phyloP scores from a whole-genome alignment of 108 stramenopile genomes.

The Craspedostauros australis region DNA sequence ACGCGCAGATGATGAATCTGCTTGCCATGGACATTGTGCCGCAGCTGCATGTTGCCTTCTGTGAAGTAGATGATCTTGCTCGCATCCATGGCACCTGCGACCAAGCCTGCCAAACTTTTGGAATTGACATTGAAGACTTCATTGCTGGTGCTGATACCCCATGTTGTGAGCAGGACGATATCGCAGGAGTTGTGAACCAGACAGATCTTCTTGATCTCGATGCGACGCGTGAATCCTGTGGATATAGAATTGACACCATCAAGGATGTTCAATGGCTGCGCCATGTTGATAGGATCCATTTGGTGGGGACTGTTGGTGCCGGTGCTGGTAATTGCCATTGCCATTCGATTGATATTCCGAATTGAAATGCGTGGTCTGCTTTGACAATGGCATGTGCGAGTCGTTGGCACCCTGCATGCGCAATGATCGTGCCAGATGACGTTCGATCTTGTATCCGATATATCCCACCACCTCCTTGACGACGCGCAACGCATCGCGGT shows the following conservation, averaged over 20 bases:
- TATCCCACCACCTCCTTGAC: slow-evolving; percentile 93
- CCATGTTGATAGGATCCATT: no score
- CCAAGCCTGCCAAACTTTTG: slow-evolving; percentile 70
- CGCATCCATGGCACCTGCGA: slow-evolving; percentile 74
- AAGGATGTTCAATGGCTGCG: slow-evolving; percentile 79
- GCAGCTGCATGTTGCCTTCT: slow-evolving; percentile 36
- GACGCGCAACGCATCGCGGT: slow-evolving; percentile 69
- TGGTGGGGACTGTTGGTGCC: no score
- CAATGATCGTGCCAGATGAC: slow-evolving; percentile 75
- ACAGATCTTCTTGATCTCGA: slow-evolving; percentile 83
- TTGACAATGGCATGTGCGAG: no score
- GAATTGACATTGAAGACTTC: slow-evolving; percentile 94
- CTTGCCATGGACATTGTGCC: slow-evolving; percentile 59
- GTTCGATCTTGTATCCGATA: slow-evolving; percentile 93
- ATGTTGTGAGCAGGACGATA: slow-evolving; percentile 85
- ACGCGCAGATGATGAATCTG: slow-evolving; percentile 71
- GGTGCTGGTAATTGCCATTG: no score
- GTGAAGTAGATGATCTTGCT: slow-evolving; percentile 87
- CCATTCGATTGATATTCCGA: no score
- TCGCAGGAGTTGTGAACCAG: slow-evolving; percentile 76
- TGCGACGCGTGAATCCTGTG: slow-evolving; percentile 85
- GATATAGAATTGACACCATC: slow-evolving; percentile 79
- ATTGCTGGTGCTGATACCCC: slow-evolving; percentile 85
- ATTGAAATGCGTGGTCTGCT: no score
- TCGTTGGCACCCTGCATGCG: no score